Evolutionary conservation across 805 yeast species (phyloP), one percentile per base, ranked within the genome.

Genomic region (Kodamaea leandrae): DNA sequence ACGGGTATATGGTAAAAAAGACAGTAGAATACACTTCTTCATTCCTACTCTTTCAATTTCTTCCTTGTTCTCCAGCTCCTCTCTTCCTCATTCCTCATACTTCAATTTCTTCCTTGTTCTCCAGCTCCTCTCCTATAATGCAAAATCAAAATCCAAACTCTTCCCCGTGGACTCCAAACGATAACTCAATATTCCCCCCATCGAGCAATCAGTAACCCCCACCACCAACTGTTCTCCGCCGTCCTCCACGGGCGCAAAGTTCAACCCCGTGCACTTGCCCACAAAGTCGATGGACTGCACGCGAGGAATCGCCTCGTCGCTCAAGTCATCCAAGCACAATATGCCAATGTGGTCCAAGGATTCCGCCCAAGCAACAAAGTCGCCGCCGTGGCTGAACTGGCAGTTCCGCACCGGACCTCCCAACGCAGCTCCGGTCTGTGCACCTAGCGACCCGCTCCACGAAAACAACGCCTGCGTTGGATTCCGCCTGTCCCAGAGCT

Each of bases 251-350:
- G 67, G 65, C 13, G 67, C 62, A 48, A 78, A 75, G 33, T 69
- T 71, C 36, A 78, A 63, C 3, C 85, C 86, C 1, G 77, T 68
- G 41, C 81, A 70, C 46, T 78, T 78, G 0, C 86, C 86, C 50
- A 78, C 71, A 45, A 76, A 68, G 29, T 76, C 74, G 20, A 80
- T 66, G 3, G 71, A 61, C 52, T 80, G 84, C 9, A 68, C 68
- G 4, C 61, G 41, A 9, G 52, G 40, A 7, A 52, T 25, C 6
- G 50, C 52, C 17, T 46, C 24, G 18, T 37, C 38, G 6, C 36
- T 39, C 44, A 66, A 50, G 39, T 62, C 66, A 18, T 54, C 46
- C 41, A 74, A 48, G 42, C 69, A 69, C 8, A 78, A 50, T 2
- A 80, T 48, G 9, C 81, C 80, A 5, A 75, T 76, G 48, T 76